phyloP scores from a whole-genome alignment of 1,139 yeast species.

The Sugiyamaella xylanicola region DNA sequence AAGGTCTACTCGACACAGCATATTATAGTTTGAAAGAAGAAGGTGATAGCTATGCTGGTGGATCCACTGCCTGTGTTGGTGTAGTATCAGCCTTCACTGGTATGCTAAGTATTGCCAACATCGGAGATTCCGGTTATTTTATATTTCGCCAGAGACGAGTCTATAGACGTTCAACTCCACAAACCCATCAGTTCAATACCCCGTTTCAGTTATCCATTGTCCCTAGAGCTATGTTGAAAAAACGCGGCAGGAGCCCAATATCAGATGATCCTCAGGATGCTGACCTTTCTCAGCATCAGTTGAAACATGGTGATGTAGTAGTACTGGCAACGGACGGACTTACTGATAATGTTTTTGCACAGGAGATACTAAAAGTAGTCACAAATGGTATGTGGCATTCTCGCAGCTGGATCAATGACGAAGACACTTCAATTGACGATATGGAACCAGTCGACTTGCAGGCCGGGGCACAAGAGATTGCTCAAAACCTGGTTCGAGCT shows the following conservation, averaged over 20 bases:
- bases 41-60: conserved; percentile 79
- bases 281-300: conserved; percentile 42
- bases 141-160: conserved; percentile 69
- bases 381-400: conserved; percentile 35
- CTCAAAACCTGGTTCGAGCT: conserved; percentile 62
- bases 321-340: conserved; percentile 94
- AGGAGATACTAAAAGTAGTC: conserved; percentile 62
- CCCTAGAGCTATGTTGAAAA: conserved; percentile 56
- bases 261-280: conserved; percentile 59
- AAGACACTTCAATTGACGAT: conserved; percentile 20
- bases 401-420: conserved; percentile 25
- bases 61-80: conserved; percentile 94
- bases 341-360: conserved; percentile 76
- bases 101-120: conserved; percentile 65
- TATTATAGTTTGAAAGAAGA: conserved; percentile 56
- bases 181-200: conserved; percentile 86
- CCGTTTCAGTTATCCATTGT: conserved; percentile 89
- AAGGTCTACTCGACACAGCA: conserved; percentile 55
- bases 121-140: conserved; percentile 96
- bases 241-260: conserved; percentile 48
- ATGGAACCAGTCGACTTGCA: conserved; percentile 25
- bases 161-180: conserved; percentile 69
- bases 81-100: conserved; percentile 59
- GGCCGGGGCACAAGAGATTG: conserved; percentile 45
- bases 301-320: conserved; percentile 66